A percentile compares a stretch with the other conserved stretches of the same genome.
phyloP scores from a whole-genome alignment of 768 basidiomycete genomes.

The Lepiota brunneoincarnata region DNA sequence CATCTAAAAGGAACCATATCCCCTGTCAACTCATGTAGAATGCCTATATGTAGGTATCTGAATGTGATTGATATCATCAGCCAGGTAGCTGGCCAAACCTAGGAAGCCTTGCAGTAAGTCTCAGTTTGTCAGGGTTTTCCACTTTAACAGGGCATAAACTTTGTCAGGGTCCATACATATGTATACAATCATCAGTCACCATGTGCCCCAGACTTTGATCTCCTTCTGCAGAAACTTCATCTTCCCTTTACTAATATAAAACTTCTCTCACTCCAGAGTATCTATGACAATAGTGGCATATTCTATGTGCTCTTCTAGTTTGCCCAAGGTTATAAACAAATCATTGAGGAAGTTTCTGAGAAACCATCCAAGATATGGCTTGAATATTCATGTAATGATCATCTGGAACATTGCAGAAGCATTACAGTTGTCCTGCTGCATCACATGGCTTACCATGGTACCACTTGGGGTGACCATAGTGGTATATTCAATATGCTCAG shows the following conservation, averaged over 20 bases:
- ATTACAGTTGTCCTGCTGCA: too few relatives aligned
- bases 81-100: conserved; percentile 13
- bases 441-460: conserved; percentile 32
- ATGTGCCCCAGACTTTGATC: conserved; percentile 33
- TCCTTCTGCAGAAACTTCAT: conserved; percentile 12
- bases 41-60: conserved; percentile 28
- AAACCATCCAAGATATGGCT: conserved; percentile 6
- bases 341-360: conserved; percentile 16
- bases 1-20: conserved; percentile 18
- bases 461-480: conserved; percentile 31
- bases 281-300: too few relatives aligned
- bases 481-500: conserved; percentile 23
- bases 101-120: conserved; percentile 15
- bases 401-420: conserved; percentile 33
- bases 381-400: conserved; percentile 23
- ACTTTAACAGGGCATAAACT: conserved; percentile 21
- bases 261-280: too few relatives aligned
- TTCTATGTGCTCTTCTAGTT: conserved; percentile 28
- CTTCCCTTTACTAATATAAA: conserved; percentile 22
- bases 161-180: conserved; percentile 40
- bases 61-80: conserved; percentile 21
- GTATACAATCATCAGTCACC: conserved; percentile 28
- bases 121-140: conserved; percentile 18
- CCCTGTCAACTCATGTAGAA: conserved; percentile 21
- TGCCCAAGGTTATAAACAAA: conserved; percentile 18